Evolutionary conservation across 1,139 yeast species (phyloP), one percentile per base, ranked within the genome.

Genomic region (Nakaseomyces kungkrabaensis): DNA sequence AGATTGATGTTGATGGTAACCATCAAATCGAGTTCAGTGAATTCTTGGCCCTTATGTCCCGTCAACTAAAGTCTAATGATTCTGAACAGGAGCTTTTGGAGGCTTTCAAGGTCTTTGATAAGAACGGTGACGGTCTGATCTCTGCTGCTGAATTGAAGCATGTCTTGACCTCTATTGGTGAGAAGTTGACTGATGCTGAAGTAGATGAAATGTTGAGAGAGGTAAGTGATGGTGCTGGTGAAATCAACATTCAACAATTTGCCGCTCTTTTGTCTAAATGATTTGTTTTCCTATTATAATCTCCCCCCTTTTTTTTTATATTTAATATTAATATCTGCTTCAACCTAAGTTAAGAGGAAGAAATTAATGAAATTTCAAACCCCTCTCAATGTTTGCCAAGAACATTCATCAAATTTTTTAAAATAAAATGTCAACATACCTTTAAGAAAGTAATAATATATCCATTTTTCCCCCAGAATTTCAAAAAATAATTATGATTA

Each of bases 131-230:
- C 67, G 99, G 98, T 55, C 85, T 85, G 70, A 92, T 92, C 65
- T 85, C 95, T 52, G 92, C 95, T 52, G 95, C 96, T 55, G 99
- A 92, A 73, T 80, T 92, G 68, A 85, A 95, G 71, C 96, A 90
- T 68, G 97, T 92, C 46, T 81, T 92, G 72, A 90, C 97, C 43
- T 87, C 97, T 10, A 89, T 94, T 67, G 98, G 98, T 59, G 98
- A 92, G 70, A 88, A 87, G 69, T 77, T 92, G 63, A 82, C 95
- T 34, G 97, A 92, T 61, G 95, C 90, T 49, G 98, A 92, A 70
- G 96, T 94, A 50, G 95, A 88, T 62, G 95, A 88, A 70, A 92
- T 92, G 97, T 80, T 92, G 66, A 81, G 85, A 66, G 98, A 92
- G 67, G 97, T 97, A 52, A 85, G 92, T 59, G 92, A 90, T 69